These are phyloP conservation scores for Vigna radiata DNA, from an alignment of 306 rosid species.

Conservation along the genomic window DNA sequence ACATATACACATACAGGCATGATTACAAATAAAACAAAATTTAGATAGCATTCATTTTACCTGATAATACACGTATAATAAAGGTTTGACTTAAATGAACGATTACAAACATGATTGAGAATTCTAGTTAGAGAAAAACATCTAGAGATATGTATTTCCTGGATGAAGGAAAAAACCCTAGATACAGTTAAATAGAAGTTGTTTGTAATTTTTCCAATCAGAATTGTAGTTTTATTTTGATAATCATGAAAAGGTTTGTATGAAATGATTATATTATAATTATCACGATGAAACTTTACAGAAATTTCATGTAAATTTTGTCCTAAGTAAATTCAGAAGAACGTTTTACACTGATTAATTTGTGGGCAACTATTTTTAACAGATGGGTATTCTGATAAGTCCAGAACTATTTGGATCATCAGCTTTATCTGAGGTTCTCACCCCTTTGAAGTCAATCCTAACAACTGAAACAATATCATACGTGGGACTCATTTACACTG, in stretches of 20 bases:
- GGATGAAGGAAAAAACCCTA: no score
- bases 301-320: neutral
- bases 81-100: neutral
- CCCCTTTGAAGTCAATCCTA: conserved; percentile 3
- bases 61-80: neutral
- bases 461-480: conserved; percentile 39
- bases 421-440: fast-evolving
- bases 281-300: neutral
- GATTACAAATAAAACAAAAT: neutral
- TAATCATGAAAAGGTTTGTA: neutral
- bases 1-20: neutral
- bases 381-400: conserved; percentile 46
- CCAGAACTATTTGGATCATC: neutral
- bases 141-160: neutral
- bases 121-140: no score
- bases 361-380: conserved; percentile 19
- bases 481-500: conserved; percentile 45
- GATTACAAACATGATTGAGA: no score
- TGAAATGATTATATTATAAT: neutral
- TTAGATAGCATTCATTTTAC: neutral
- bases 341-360: neutral
- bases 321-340: neutral
- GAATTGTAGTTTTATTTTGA: neutral
- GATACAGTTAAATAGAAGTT: neutral
- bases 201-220: neutral